These are phyloP conservation scores for Amauroascus verrucosus DNA, from an alignment of 2,329 filamentous ascomycete species.

Conservation along the genomic window DNA sequence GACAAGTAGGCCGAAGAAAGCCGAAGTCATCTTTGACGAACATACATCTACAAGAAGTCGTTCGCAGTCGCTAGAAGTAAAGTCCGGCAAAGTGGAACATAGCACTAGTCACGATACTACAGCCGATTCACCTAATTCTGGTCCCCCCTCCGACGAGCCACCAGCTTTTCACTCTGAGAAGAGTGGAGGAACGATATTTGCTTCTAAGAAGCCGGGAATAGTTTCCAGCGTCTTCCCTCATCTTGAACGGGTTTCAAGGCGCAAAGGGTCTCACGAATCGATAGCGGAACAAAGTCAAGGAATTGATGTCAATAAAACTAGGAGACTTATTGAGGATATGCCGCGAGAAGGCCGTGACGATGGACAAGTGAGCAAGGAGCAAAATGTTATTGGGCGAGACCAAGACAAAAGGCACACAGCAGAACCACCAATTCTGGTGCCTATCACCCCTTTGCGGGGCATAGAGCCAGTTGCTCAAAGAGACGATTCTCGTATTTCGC, in stretches of 20 bases:
- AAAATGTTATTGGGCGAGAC: not conserved
- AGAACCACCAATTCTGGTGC: not conserved
- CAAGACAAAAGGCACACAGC: not conserved
- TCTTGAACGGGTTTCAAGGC: slow-evolving; percentile 27
- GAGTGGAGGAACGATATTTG: slow-evolving; percentile 12
- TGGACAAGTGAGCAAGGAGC: not conserved
- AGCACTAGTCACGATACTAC: not conserved
- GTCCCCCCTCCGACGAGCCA: too few species aligned
- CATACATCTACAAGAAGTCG: not conserved
- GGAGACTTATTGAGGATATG: not conserved
- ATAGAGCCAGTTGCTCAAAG: not conserved
- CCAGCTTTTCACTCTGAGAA: not conserved
- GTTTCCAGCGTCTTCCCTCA: slow-evolving; percentile 29
- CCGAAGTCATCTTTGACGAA: not conserved
- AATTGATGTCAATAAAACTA: not conserved
- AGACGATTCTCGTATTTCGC: not conserved
- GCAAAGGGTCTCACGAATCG: slow-evolving; percentile 8
- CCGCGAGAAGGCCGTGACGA: not conserved
- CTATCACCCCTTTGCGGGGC: not conserved
- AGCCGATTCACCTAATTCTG: not conserved
- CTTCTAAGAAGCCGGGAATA: slow-evolving; percentile 16
- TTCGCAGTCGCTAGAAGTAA: not conserved
- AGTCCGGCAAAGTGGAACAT: not conserved
- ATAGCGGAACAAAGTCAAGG: not conserved
- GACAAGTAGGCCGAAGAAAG: not conserved